Percentiles rank a stretch among this genome's conserved stretches.
These are phyloP conservation scores for Eustoma russellianum DNA, from an alignment of 257 asterid genomes.

Conservation along the genomic window DNA sequence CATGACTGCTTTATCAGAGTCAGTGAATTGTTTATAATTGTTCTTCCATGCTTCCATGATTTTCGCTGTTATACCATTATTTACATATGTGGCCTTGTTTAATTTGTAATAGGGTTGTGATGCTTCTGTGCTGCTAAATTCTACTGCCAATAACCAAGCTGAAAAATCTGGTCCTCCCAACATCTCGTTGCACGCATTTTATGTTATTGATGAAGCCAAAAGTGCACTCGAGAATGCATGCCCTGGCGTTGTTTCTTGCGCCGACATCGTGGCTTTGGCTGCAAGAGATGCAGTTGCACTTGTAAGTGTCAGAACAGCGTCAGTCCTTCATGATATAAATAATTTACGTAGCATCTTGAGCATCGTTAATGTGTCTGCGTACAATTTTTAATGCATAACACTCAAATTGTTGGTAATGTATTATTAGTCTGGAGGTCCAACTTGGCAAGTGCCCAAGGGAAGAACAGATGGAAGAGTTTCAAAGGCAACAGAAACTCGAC, in stretches of 20 bases:
- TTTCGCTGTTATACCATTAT: background rate
- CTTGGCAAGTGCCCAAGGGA: constrained; percentile 76
- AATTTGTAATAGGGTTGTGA: constrained; percentile 61
- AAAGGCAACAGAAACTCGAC: constrained; percentile 44
- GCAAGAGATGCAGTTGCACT: constrained; percentile 73
- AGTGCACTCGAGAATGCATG: constrained; percentile 48
- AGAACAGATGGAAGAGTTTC: constrained; percentile 71
- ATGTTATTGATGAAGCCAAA: constrained; percentile 63
- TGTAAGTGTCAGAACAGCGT: constrained; percentile 32
- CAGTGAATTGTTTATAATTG: background rate
- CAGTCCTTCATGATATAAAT: too few relatives aligned
- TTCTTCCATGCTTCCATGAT: background rate
- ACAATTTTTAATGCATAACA: background rate
- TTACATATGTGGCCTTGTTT: background rate
- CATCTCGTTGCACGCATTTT: constrained; percentile 73
- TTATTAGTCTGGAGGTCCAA: constrained; percentile 71
- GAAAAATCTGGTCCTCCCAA: constrained; percentile 83
- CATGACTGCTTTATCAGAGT: constrained; percentile 88
- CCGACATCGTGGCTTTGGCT: constrained; percentile 74
- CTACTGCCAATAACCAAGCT: constrained; percentile 35
- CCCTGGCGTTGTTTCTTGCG: constrained; percentile 85
- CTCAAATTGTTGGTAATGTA: too few relatives aligned
- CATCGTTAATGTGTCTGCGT: too few relatives aligned
- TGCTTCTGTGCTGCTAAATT: constrained; percentile 64
- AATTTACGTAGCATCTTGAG: too few relatives aligned